Percentiles rank a stretch among this genome's conserved stretches.
These are phyloP conservation scores for Ziziphus jujuba DNA, from an alignment of 306 rosid species.

Conservation along the genomic window DNA sequence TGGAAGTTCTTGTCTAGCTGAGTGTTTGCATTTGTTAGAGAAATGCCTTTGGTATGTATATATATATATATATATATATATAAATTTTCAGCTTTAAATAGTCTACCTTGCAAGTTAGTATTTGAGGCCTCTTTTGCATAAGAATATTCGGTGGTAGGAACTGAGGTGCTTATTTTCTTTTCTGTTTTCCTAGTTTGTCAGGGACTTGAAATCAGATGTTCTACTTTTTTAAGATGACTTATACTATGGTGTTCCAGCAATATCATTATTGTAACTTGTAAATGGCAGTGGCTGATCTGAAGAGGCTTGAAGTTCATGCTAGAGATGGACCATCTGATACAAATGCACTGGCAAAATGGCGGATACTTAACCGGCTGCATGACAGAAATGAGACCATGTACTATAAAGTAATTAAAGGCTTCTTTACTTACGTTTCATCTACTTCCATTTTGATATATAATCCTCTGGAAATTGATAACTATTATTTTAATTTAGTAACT, in stretches of 20 bases:
- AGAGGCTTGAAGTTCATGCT: slow-evolving; percentile 89
- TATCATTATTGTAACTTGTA: slow-evolving; percentile 14
- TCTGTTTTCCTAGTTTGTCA: too few relatives aligned
- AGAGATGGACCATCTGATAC: slow-evolving; percentile 99
- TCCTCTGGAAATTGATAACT: neutral
- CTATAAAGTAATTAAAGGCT: slow-evolving; percentile 63
- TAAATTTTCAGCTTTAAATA: too few relatives aligned
- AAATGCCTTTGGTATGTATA: too few relatives aligned
- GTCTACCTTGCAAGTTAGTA: too few relatives aligned
- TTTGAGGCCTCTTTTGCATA: too few relatives aligned
- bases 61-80: too few relatives aligned
- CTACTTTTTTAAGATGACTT: neutral
- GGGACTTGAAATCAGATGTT: too few relatives aligned
- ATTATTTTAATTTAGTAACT: neutral
- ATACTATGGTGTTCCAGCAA: neutral
- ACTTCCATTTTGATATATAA: neutral
- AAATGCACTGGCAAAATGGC: slow-evolving; percentile 96
- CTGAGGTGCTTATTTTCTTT: too few relatives aligned
- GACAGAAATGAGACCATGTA: slow-evolving; percentile 98
- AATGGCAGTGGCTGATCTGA: slow-evolving; percentile 80
- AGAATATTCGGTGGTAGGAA: too few relatives aligned
- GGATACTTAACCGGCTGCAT: slow-evolving; percentile 93
- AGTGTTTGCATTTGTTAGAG: too few relatives aligned
- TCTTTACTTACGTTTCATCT: neutral
- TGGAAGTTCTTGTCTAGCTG: too few relatives aligned